Conservation (phyloP, 805 yeast species). For the Candida sithepensis region DNA sequence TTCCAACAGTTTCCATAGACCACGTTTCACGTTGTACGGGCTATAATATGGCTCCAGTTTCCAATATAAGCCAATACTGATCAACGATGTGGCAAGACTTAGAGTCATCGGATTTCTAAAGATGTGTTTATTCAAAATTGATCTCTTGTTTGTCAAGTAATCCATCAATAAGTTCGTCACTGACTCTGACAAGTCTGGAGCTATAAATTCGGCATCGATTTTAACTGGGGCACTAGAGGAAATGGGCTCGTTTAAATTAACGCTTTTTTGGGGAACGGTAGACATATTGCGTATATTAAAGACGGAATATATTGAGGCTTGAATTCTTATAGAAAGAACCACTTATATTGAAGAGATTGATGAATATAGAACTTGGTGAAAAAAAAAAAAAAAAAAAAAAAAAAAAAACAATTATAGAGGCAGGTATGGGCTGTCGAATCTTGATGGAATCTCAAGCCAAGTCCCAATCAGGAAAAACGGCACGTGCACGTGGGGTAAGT, state of each 20-base stretch:
- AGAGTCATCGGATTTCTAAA: slow-evolving; percentile 45
- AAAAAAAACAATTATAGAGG: not conserved
- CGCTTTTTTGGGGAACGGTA: slow-evolving; percentile 41
- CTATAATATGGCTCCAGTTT: slow-evolving; percentile 21
- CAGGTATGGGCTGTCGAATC: not conserved
- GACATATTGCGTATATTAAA: not conserved
- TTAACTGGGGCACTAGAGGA: slow-evolving; percentile 49
- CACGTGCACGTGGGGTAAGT: slow-evolving; percentile 12
- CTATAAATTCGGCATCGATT: slow-evolving; percentile 44
- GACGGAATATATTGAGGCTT: not conserved
- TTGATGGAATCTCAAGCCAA: no score
- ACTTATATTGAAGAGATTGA: no score
- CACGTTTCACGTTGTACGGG: slow-evolving; percentile 9
- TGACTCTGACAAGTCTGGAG: slow-evolving; percentile 58
- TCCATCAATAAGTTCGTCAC: slow-evolving; percentile 64
- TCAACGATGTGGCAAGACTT: slow-evolving; percentile 22
- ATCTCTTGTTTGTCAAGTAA: slow-evolving; percentile 45
- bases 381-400: no score
- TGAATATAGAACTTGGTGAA: not conserved
- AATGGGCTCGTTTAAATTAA: slow-evolving; percentile 52
- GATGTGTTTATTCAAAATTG: slow-evolving; percentile 41
- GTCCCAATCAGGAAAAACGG: slow-evolving; percentile 12
- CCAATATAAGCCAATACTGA: slow-evolving; percentile 14
- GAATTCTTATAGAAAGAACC: not conserved
- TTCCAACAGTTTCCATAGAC: slow-evolving; percentile 10